Evolutionary conservation across 495 filamentous ascomycete species (phyloP).

Genomic region (Aspergillus biplanus): DNA sequence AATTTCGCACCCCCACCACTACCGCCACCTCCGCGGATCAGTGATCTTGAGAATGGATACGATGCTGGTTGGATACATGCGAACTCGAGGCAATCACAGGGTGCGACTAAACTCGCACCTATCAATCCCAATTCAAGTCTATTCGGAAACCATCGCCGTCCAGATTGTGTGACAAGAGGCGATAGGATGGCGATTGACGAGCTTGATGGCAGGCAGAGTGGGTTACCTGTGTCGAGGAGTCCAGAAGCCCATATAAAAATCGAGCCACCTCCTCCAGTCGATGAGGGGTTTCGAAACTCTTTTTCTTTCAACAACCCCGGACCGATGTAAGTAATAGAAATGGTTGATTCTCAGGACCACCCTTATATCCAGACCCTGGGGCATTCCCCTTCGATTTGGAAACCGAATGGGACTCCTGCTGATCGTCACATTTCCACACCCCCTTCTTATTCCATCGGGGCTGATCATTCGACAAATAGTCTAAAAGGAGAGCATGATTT

Average conservation of each 20-base stretch:
- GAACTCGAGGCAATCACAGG: conserved; percentile 43
- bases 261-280: conserved; percentile 49
- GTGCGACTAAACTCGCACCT: conserved; percentile 43
- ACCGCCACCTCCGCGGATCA: conserved; percentile 62
- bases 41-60: conserved; percentile 55
- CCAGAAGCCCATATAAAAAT: conserved; percentile 50
- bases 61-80: conserved; percentile 66
- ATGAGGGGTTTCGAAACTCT: conserved; percentile 49
- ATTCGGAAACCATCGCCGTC: conserved; percentile 49
- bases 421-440: not conserved
- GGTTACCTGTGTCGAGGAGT: conserved; percentile 36
- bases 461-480: conserved; percentile 36
- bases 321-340: conserved; percentile 47
- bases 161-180: conserved; percentile 33
- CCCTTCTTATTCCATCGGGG: conserved; percentile 2
- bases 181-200: conserved; percentile 51
- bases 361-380: not conserved
- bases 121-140: conserved; percentile 60
- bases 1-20: conserved; percentile 61
- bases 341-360: not conserved
- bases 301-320: conserved; percentile 42
- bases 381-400: not conserved
- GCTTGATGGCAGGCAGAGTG: conserved; percentile 36
- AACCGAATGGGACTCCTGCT: not conserved
- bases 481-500: conserved; percentile 63